These are phyloP conservation scores for Penicillium cosmopolitanum DNA, from an alignment of 495 filamentous ascomycete genomes.

Conservation along the genomic window DNA sequence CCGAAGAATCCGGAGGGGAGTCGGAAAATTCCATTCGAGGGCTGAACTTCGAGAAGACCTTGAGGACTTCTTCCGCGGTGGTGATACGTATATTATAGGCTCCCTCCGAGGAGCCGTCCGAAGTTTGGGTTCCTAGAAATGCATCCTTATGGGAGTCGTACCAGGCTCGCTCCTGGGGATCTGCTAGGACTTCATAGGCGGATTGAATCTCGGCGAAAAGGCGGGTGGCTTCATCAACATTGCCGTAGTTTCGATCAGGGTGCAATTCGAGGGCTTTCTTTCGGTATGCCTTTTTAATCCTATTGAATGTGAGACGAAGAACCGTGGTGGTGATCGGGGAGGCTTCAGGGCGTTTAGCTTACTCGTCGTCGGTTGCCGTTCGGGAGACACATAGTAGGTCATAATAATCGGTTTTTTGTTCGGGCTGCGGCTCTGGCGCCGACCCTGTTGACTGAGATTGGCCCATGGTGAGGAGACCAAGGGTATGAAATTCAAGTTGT, in stretches of 20 bases:
- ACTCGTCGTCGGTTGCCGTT: slow-evolving; percentile 83
- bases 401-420: slow-evolving; percentile 84
- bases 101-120: slow-evolving; percentile 49
- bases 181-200: slow-evolving; percentile 93
- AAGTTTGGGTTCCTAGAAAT: slow-evolving; percentile 63
- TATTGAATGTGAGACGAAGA: slow-evolving; percentile 32
- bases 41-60: slow-evolving; percentile 74
- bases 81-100: slow-evolving; percentile 70
- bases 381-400: slow-evolving; percentile 77
- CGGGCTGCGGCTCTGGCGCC: slow-evolving; percentile 27
- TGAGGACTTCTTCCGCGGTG: slow-evolving; percentile 73
- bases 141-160: slow-evolving; percentile 93
- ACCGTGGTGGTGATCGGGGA: background rate
- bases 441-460: slow-evolving; percentile 71
- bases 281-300: slow-evolving; percentile 92
- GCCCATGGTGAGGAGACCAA: slow-evolving; percentile 62
- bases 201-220: slow-evolving; percentile 90
- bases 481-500: background rate
- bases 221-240: slow-evolving; percentile 78
- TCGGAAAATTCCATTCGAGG: slow-evolving; percentile 78
- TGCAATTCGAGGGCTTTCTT: slow-evolving; percentile 90
- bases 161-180: slow-evolving; percentile 94
- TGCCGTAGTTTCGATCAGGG: slow-evolving; percentile 90
- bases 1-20: slow-evolving; percentile 79
- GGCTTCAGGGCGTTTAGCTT: slow-evolving; percentile 31